Conservation (phyloP, 2,329 filamentous ascomycete genomes). For the Xylaria multiplex region DNA sequence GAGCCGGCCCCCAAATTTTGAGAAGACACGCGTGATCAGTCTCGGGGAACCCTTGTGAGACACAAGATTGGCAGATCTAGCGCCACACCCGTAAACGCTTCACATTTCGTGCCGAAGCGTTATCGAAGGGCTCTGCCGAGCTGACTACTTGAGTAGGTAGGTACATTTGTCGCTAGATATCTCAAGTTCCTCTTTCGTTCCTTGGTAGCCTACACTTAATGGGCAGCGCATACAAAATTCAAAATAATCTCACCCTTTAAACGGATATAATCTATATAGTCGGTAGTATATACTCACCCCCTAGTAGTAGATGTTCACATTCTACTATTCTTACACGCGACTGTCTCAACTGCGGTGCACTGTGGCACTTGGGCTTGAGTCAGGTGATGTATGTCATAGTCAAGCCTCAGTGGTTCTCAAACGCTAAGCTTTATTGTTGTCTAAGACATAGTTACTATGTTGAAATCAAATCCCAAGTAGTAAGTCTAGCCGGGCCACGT, state of each 20-base stretch:
- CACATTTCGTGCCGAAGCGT: conserved; percentile 8
- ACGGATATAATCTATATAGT: conserved; percentile 1
- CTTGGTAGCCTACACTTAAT: conserved; percentile 10
- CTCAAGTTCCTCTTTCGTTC: conserved; percentile 13
- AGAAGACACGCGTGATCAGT: conserved; percentile 36
- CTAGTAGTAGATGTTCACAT: background rate
- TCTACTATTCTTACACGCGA: conserved; percentile 2
- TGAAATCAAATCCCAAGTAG: background rate
- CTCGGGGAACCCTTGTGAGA: conserved; percentile 26
- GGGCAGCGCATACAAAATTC: conserved; percentile 1
- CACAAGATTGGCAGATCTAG: conserved; percentile 32
- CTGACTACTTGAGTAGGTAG: conserved; percentile 22
- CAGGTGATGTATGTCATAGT: conserved; percentile 19
- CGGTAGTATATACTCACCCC: background rate
- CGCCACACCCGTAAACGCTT: conserved; percentile 30
- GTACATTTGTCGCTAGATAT: background rate
- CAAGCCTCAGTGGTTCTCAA: background rate
- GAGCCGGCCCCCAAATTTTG: conserved; percentile 26
- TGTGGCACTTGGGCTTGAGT: conserved; percentile 21
- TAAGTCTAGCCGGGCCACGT: conserved; percentile 5
- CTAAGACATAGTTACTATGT: conserved; percentile 12
- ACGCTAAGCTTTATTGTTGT: background rate
- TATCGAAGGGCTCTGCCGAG: conserved; percentile 21
- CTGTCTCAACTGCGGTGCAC: conserved; percentile 11
- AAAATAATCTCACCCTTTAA: background rate